Conservation (phyloP, 83 land plant genomes). For the Diphasiastrum complanatum region DNA sequence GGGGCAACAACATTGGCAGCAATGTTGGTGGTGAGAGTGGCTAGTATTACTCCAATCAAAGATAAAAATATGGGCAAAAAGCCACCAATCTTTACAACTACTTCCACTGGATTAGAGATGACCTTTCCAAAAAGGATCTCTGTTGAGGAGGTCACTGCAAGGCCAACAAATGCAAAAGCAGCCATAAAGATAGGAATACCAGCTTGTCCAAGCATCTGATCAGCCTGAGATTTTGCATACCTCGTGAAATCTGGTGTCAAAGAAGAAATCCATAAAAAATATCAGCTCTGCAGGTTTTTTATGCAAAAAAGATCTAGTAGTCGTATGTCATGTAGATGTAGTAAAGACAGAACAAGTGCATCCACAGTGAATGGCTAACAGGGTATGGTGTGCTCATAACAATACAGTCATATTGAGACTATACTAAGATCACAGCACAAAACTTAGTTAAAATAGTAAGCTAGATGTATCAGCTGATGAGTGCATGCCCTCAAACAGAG, state of each 20-base stretch:
- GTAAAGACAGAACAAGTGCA: too few relatives aligned
- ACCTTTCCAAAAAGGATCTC: conserved; percentile 60
- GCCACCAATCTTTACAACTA: conserved; percentile 64
- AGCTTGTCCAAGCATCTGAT: conserved; percentile 72
- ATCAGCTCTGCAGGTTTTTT: too few relatives aligned
- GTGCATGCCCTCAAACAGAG: too few relatives aligned
- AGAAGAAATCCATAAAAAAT: too few relatives aligned
- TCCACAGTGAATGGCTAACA: too few relatives aligned
- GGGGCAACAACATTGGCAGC: conserved; percentile 93
- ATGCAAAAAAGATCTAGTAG: too few relatives aligned
- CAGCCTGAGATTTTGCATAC: conserved; percentile 58
- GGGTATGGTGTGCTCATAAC: too few relatives aligned
- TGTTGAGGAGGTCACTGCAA: conserved; percentile 81
- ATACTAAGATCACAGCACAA: too few relatives aligned
- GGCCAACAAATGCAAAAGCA: conserved; percentile 64
- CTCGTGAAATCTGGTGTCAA: conserved; percentile 60
- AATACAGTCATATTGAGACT: too few relatives aligned
- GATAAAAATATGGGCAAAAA: conserved; percentile 40
- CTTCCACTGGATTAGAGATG: conserved; percentile 66
- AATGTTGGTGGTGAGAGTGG: conserved; percentile 84
- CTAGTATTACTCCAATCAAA: conserved; percentile 67
- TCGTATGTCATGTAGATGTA: too few relatives aligned
- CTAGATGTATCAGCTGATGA: too few relatives aligned
- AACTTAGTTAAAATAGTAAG: too few relatives aligned
- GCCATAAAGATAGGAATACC: conserved; percentile 89